Evolutionary conservation across 192 early-diverging fungal species (phyloP).

Genomic region (Coemansia sp.): DNA sequence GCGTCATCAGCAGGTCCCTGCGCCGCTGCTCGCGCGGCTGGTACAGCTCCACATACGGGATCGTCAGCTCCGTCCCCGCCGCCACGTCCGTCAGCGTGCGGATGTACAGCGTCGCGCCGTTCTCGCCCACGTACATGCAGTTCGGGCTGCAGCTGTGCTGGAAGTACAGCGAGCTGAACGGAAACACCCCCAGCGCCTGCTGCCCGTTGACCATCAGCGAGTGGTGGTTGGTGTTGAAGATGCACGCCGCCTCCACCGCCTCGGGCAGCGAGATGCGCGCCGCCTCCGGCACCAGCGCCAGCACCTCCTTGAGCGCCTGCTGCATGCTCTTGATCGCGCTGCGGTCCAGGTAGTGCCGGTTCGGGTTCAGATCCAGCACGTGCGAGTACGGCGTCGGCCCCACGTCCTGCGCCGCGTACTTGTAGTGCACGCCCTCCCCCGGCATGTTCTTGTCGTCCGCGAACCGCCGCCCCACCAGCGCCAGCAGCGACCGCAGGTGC

Average conservation of each 20-base stretch:
- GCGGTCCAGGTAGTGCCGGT: slow-evolving; percentile 52
- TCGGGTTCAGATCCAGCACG: slow-evolving; percentile 46
- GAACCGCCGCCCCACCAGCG: slow-evolving; percentile 37
- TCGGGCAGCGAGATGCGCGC: slow-evolving; percentile 41
- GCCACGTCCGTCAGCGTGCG: slow-evolving; percentile 59
- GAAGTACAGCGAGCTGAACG: slow-evolving; percentile 68
- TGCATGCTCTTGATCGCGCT: slow-evolving; percentile 35
- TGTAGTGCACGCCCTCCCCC: neutral
- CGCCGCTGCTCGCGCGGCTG: slow-evolving; percentile 69
- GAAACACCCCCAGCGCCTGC: slow-evolving; percentile 66
- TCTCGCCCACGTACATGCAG: slow-evolving; percentile 61
- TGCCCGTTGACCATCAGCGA: slow-evolving; percentile 57
- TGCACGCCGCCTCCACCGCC: slow-evolving; percentile 57
- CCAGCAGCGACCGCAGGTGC: slow-evolving; percentile 42
- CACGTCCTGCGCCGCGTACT: slow-evolving; percentile 11
- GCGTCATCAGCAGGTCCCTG: slow-evolving; percentile 61
- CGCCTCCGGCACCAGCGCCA: slow-evolving; percentile 42
- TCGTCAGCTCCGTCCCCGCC: slow-evolving; percentile 60
- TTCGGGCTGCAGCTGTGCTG: slow-evolving; percentile 77
- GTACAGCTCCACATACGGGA: slow-evolving; percentile 71
- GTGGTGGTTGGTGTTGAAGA: slow-evolving; percentile 67
- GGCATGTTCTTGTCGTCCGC: slow-evolving; percentile 12
- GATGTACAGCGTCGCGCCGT: slow-evolving; percentile 57
- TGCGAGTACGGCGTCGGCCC: slow-evolving; percentile 25
- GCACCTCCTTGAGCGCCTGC: slow-evolving; percentile 39